Percentiles rank a stretch among this genome's conserved stretches.
Evolutionary conservation across 1,284 basidiomycete genomes (phyloP).

Genomic region (Mycosarcoma mackinlayi): DNA sequence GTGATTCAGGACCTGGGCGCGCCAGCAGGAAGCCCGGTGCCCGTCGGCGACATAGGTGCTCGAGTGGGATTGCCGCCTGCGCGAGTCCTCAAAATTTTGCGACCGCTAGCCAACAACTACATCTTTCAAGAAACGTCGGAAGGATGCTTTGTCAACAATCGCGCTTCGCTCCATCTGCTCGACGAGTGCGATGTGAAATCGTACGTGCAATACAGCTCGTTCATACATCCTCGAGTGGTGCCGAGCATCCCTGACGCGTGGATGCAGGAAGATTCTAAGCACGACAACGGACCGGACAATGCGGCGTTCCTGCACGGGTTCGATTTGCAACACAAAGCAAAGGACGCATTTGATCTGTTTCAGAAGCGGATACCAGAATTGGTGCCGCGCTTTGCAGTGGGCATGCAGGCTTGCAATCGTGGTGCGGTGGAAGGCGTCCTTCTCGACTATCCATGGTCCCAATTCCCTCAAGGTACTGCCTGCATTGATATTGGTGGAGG

Average conservation of each 20-base stretch:
- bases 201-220: conserved; percentile 25
- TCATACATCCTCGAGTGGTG: conserved; percentile 7
- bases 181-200: conserved; percentile 23
- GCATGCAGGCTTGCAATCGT: conserved; percentile 24
- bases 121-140: conserved; percentile 29
- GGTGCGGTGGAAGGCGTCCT: conserved; percentile 14
- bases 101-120: conserved; percentile 31
- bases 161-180: conserved; percentile 24
- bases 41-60: conserved; percentile 14
- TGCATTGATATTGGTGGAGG: conserved; percentile 40
- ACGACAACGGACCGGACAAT: conserved; percentile 14
- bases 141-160: conserved; percentile 31
- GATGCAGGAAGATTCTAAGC: conserved; percentile 9
- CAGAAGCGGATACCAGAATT: conserved; percentile 10
- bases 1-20: conserved; percentile 27
- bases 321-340: conserved; percentile 11
- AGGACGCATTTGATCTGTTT: conserved; percentile 9
- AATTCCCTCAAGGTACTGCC: conserved; percentile 11
- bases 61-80: conserved; percentile 10
- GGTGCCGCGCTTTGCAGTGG: conserved; percentile 8
- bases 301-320: conserved; percentile 18
- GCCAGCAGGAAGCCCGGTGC: conserved; percentile 8
- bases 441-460: conserved; percentile 29
- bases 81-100: conserved; percentile 23
- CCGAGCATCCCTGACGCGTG: conserved; percentile 18